These are phyloP conservation scores for Mycena rebaudengoi DNA, from an alignment of 768 basidiomycete genomes.

Conservation along the genomic window DNA sequence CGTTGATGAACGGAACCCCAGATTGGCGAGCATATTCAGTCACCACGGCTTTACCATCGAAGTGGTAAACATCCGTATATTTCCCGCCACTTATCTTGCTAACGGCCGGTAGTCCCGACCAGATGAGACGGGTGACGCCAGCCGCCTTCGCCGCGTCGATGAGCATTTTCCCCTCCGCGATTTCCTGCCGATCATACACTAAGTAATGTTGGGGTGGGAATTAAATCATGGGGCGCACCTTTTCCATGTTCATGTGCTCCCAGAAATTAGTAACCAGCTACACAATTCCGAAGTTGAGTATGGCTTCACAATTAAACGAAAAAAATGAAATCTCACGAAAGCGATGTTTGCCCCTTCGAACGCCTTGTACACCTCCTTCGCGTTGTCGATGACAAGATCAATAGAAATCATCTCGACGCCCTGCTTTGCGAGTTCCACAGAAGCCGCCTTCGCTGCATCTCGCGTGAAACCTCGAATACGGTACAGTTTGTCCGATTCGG, in stretches of 20 bases:
- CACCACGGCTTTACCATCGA: conserved; percentile 9
- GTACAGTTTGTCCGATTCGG: conserved; percentile 9
- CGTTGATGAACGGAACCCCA: conserved; percentile 9
- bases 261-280: conserved; percentile 20
- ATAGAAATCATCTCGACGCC: conserved; percentile 4
- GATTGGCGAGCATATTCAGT: conserved; percentile 5
- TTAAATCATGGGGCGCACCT: background rate
- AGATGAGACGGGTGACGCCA: background rate
- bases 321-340: conserved; percentile 8
- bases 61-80: conserved; percentile 7
- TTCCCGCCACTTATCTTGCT: background rate
- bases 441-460: background rate
- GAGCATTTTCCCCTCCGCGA: conserved; percentile 15
- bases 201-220: background rate
- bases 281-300: background rate
- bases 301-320: background rate
- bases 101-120: conserved; percentile 16
- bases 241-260: conserved; percentile 9
- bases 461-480: conserved; percentile 11
- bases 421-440: background rate
- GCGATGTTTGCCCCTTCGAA: conserved; percentile 5
- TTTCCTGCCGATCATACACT: background rate
- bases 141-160: conserved; percentile 19
- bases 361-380: background rate
- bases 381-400: background rate